Evolutionary conservation across 2,329 filamentous ascomycete species (phyloP).

Genomic region (Ceratocystis destructans): DNA sequence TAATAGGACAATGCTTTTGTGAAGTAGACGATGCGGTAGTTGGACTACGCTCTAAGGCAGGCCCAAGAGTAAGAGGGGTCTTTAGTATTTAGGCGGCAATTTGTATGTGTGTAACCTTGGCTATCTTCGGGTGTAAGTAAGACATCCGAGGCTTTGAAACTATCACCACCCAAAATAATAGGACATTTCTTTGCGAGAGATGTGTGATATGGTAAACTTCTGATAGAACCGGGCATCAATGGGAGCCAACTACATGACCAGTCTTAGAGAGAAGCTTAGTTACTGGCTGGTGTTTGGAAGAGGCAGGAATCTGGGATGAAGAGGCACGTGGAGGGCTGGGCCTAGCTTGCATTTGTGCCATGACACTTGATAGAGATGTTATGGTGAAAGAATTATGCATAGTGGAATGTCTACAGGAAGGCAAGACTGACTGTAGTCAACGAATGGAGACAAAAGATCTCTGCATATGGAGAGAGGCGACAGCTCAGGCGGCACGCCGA

Average conservation of each 20-base stretch:
- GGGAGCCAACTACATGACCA: too few relatives aligned
- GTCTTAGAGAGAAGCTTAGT: too few relatives aligned
- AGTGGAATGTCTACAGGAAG: neutral
- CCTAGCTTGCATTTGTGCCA: too few relatives aligned
- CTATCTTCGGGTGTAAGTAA: neutral
- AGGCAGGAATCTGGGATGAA: too few relatives aligned
- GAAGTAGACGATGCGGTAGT: neutral
- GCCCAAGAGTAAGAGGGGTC: too few relatives aligned
- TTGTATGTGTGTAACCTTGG: neutral
- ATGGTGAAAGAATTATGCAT: too few relatives aligned
- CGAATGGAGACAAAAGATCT: neutral
- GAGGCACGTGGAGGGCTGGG: too few relatives aligned
- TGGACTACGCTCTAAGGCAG: neutral
- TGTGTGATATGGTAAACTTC: too few relatives aligned
- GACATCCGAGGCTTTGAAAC: neutral
- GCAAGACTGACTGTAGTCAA: neutral
- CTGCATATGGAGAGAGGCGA: neutral
- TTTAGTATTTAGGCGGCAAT: neutral
- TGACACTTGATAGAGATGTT: too few relatives aligned
- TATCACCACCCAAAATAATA: neutral
- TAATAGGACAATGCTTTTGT: neutral
- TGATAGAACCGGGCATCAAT: too few relatives aligned
- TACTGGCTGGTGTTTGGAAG: too few relatives aligned
- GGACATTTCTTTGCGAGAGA: too few relatives aligned
- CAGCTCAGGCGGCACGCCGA: neutral